A percentile compares a stretch with the other conserved stretches of the same genome.
Conservation (phyloP, 805 yeast species). For the Ogataea pini region DNA sequence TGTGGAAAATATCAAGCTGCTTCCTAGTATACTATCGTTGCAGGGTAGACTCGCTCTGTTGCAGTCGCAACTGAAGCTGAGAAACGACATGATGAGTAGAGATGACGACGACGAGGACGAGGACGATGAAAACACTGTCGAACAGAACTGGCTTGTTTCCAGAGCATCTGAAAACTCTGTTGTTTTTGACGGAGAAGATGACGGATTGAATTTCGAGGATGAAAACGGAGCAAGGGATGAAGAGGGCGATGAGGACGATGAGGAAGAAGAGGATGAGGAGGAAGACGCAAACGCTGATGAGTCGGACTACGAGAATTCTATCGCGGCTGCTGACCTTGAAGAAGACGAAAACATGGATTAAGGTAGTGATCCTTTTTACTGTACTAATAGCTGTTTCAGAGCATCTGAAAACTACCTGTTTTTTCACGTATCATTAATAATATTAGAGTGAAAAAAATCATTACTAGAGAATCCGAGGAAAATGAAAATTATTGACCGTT, state of each 20-base stretch:
- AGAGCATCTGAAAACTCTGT: slow-evolving; percentile 25
- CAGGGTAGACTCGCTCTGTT: slow-evolving; percentile 85
- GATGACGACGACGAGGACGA: slow-evolving; percentile 22
- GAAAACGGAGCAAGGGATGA: slow-evolving; percentile 9
- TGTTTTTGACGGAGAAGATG: slow-evolving; percentile 34
- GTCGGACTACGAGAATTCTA: slow-evolving; percentile 8
- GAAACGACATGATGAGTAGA: slow-evolving; percentile 49
- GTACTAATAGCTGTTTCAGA: slow-evolving; percentile 5
- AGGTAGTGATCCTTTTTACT: slow-evolving; percentile 1
- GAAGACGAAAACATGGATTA: slow-evolving; percentile 11
- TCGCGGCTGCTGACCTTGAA: slow-evolving; percentile 9
- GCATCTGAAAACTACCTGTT: neutral
- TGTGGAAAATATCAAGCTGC: slow-evolving; percentile 51
- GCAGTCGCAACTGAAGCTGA: slow-evolving; percentile 70
- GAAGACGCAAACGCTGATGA: neutral
- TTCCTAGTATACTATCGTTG: slow-evolving; percentile 71
- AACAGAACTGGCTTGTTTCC: slow-evolving; percentile 16
- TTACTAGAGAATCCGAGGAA: neutral
- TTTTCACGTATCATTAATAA: neutral
- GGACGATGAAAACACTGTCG: slow-evolving; percentile 15
- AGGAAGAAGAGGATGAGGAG: slow-evolving; percentile 1
- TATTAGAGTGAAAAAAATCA: neutral
- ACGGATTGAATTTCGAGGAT: slow-evolving; percentile 14
- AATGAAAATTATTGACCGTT: neutral
- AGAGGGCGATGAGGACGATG: neutral